A percentile compares a stretch with the other conserved stretches of the same genome.
phyloP scores from a whole-genome alignment of 164 flowering plant genomes.

The Vitis rupestris region DNA sequence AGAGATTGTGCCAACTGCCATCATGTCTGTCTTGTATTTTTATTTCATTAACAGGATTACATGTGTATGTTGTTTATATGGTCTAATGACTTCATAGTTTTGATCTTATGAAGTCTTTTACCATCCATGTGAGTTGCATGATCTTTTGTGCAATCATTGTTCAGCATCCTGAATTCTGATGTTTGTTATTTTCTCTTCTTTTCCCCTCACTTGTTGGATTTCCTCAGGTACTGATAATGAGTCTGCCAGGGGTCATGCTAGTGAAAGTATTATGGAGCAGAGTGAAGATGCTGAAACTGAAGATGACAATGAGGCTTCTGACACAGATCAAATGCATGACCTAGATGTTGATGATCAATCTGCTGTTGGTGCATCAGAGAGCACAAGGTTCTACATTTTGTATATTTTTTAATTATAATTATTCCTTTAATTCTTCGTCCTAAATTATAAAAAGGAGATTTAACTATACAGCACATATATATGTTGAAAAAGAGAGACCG shows the following conservation, averaged over 20 bases:
- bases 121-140: background rate
- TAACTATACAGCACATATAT: too few relatives aligned
- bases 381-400: constrained; percentile 25
- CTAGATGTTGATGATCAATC: constrained; percentile 12
- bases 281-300: constrained; percentile 34
- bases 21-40: too few relatives aligned
- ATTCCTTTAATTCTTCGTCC: too few relatives aligned
- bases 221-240: constrained; percentile 30
- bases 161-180: background rate
- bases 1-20: too few relatives aligned
- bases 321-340: constrained; percentile 32
- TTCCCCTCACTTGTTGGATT: background rate
- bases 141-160: background rate
- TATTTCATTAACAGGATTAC: too few relatives aligned
- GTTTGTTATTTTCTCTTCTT: background rate
- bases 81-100: too few relatives aligned
- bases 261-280: constrained; percentile 22
- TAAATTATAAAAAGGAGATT: too few relatives aligned
- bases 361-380: constrained; percentile 20
- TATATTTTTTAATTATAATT: background rate
- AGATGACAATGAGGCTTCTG: constrained; percentile 31
- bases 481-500: too few relatives aligned
- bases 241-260: constrained; percentile 11
- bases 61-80: too few relatives aligned
- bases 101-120: background rate